Conservation (phyloP, 257 asterid species). For the Fraxinus cuspidata region DNA sequence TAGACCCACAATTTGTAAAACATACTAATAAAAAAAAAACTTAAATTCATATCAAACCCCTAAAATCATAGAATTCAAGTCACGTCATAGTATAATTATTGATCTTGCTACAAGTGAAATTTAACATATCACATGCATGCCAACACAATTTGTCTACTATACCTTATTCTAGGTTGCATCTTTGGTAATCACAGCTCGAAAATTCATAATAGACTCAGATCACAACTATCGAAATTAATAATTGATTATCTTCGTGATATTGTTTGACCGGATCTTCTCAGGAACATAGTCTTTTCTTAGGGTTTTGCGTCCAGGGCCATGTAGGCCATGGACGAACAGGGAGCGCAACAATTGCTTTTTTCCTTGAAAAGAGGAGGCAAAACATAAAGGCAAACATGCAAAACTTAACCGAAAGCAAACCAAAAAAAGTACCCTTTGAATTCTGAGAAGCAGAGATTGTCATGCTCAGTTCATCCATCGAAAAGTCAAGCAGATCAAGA, state of each 20-base stretch:
- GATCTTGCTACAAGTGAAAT: not conserved
- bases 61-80: not conserved
- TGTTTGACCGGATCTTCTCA: not conserved
- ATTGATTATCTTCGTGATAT: not conserved
- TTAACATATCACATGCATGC: not conserved
- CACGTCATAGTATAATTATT: not conserved
- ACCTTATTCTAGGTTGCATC: not conserved
- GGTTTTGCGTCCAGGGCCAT: no score
- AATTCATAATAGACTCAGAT: not conserved
- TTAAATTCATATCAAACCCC: not conserved
- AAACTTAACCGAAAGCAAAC: not conserved
- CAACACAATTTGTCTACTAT: not conserved
- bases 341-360: not conserved
- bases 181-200: not conserved
- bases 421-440: constrained; percentile 41
- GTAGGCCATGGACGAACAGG: no score
- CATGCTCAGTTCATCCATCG: constrained; percentile 58
- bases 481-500: constrained; percentile 67
- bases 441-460: constrained; percentile 56
- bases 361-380: not conserved
- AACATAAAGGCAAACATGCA: not conserved
- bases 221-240: no score
- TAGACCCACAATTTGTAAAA: not conserved
- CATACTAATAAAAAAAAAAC: not conserved
- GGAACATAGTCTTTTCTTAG: no score